A percentile compares a stretch with the other conserved stretches of the same genome.
Evolutionary conservation across 169 alveolate genomes (phyloP).

Genomic region (Perkinsus olseni): DNA sequence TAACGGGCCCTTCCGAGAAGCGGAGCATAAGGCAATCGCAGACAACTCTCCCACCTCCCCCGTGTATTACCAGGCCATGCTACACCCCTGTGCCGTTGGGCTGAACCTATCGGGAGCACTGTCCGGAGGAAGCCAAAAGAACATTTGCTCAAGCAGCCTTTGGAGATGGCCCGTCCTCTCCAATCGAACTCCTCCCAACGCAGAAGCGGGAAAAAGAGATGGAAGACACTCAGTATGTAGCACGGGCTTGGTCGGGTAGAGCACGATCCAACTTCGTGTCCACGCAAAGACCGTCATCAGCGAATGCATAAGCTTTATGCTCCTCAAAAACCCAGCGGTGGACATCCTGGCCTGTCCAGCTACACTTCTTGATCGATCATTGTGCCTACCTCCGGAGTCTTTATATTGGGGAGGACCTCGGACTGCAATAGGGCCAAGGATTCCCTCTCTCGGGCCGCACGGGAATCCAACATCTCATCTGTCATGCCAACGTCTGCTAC

Average conservation of each 20-base stretch:
- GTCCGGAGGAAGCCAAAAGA: too few species aligned
- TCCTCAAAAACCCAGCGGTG: background rate
- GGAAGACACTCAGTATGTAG: background rate
- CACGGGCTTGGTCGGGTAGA: background rate
- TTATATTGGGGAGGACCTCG: background rate
- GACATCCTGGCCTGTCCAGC: background rate
- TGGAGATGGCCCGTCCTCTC: too few species aligned
- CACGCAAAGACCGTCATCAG: background rate
- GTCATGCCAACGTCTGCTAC: background rate
- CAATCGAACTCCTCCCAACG: too few species aligned
- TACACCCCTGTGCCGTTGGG: too few species aligned
- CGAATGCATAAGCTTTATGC: background rate
- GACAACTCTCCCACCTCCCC: too few species aligned
- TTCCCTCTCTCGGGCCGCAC: background rate
- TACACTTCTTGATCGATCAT: background rate
- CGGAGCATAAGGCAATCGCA: too few species aligned
- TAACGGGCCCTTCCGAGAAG: too few species aligned
- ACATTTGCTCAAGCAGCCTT: too few species aligned
- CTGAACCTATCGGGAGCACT: too few species aligned
- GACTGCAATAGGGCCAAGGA: background rate
- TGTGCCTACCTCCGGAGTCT: background rate
- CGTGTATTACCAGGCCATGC: too few species aligned
- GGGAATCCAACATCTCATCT: background rate
- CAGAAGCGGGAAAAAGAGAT: background rate
- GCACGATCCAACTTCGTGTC: background rate